Evolutionary conservation across 2,329 filamentous ascomycete species (phyloP), one percentile per base, ranked within the genome.

Genomic region (Monilinia polystroma): DNA sequence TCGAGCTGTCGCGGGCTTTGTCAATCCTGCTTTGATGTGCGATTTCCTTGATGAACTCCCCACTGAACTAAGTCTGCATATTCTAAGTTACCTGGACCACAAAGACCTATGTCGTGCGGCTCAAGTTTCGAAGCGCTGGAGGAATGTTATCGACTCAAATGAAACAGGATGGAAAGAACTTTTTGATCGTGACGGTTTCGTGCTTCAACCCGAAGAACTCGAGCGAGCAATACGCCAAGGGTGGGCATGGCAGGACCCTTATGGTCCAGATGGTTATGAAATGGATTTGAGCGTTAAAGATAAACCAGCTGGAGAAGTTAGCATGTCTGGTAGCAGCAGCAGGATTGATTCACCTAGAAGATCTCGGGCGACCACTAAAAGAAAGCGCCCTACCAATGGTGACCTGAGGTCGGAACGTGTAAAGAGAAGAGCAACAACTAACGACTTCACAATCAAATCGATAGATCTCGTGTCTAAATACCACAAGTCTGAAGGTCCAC

Each of bases 191-290:
- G 93, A 97, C 76, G 92, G 92, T 0, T 97, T 91, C 77, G 81
- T 81, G 38, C 81, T 99, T 2, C 89, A 92, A 0, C 82, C 88
- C 0, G 92, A 91, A 23, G 95, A 99, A 78, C 82, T 99, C 32
- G 88, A 92, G 70, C 89, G 89, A 72, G 93, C 95, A 41, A 93
- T 98, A 66, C 82, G 83, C 53, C 92, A 98, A 80, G 95, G 95
- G 18, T 99, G 95, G 95, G 95, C 93, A 18, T 99, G 95, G 93
- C 95, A 99, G 76, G 92, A 94, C 75, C 92, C 93, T 0, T 85
- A 87, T 66, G 90, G 90, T 0, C 78, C 83, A 4, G 85, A 91
- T 64, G 92, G 90, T 32, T 92, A 85, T 66, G 95, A 99, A 77
- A 84, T 86, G 67, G 93, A 99, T 75, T 79, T 97, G 59, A 92